These are phyloP conservation scores for Puccinia polysora DNA, from an alignment of 1,284 basidiomycete species.

Conservation along the genomic window DNA sequence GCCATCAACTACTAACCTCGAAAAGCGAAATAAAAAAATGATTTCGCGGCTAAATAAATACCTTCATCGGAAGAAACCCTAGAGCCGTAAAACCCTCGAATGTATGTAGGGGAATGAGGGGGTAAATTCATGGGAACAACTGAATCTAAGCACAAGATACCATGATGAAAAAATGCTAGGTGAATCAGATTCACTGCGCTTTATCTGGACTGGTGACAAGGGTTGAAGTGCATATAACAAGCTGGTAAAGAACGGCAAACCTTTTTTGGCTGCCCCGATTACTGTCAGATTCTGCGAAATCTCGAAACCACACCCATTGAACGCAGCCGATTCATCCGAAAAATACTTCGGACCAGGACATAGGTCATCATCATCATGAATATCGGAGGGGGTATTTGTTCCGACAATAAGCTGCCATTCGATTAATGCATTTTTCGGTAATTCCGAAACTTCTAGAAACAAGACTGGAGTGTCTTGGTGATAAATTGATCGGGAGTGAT, in stretches of 20 bases:
- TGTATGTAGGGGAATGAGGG: too few species aligned
- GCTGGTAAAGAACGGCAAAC: background rate
- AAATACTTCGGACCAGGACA: background rate
- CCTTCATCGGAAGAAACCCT: too few species aligned
- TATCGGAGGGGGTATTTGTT: background rate
- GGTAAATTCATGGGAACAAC: too few species aligned
- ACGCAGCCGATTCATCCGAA: background rate
- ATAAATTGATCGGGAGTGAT: conserved; percentile 36
- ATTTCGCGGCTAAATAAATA: too few species aligned
- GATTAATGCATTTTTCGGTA: conserved; percentile 68
- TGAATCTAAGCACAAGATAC: too few species aligned
- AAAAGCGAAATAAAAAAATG: too few species aligned
- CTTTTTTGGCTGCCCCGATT: conserved; percentile 8
- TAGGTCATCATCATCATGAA: background rate
- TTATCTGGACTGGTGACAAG: too few species aligned
- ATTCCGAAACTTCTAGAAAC: conserved; percentile 64
- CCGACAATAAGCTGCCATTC: conserved; percentile 55
- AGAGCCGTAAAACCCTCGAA: too few species aligned
- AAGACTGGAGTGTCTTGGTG: conserved; percentile 57
- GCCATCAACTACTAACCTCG: too few species aligned
- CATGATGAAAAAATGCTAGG: too few species aligned
- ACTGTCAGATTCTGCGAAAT: background rate
- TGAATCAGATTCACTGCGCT: too few species aligned
- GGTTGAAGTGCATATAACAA: background rate
- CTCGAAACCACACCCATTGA: background rate